Percentiles rank a stretch among this genome's conserved stretches.
Conservation (phyloP, 169 alveolate species). For the Plasmodium sp. region DNA sequence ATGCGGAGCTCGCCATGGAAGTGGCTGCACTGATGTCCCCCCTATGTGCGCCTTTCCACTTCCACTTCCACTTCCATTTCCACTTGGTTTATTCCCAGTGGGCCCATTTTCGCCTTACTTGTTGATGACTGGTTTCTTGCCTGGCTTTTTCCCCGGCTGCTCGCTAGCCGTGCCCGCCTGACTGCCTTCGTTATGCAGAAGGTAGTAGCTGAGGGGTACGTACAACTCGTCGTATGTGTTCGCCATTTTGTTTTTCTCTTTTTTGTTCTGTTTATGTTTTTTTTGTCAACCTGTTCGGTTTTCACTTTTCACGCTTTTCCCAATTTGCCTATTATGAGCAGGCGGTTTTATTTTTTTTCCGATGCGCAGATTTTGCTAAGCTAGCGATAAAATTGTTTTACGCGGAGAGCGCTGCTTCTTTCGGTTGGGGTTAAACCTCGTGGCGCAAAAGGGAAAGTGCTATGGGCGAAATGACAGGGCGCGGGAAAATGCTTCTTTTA, state of each 20-base stretch:
- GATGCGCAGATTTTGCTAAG: background rate
- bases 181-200: slow-evolving; percentile 70
- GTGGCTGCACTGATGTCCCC: background rate
- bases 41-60: background rate
- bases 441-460: background rate
- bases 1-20: background rate
- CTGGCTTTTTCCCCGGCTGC: slow-evolving; percentile 41
- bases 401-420: background rate
- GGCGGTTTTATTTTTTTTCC: background rate
- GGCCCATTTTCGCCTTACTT: slow-evolving; percentile 50
- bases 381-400: background rate
- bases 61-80: background rate
- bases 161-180: slow-evolving; percentile 12
- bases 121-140: slow-evolving; percentile 72
- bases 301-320: background rate
- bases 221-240: slow-evolving; percentile 63
- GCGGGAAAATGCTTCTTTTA: background rate
- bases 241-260: slow-evolving; percentile 49
- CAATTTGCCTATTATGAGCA: background rate
- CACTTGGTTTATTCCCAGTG: background rate
- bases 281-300: background rate
- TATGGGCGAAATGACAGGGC: background rate
- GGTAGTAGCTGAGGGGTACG: slow-evolving; percentile 62
- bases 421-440: background rate
- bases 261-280: background rate